Evolutionary conservation across 345 rosid genomes (phyloP).

Genomic region (Rhodamnia rubescens): DNA sequence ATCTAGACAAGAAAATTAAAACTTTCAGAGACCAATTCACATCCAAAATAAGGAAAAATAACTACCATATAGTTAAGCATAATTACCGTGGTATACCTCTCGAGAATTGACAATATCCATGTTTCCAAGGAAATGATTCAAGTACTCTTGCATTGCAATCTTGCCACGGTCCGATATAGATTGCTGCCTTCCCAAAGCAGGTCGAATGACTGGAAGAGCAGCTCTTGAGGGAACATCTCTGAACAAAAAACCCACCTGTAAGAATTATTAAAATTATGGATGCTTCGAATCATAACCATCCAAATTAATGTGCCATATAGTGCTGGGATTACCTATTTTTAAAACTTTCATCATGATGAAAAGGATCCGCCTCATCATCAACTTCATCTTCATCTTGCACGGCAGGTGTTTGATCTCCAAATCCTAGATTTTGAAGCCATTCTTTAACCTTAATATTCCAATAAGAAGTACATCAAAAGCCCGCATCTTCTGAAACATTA

Average conservation of each 20-base stretch:
- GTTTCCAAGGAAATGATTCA: conserved; percentile 89
- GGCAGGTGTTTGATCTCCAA: conserved; percentile 63
- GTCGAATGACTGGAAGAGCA: conserved; percentile 88
- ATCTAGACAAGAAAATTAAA: not conserved
- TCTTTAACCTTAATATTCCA: conserved; percentile 85
- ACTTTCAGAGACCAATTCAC: not conserved
- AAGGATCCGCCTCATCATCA: conserved; percentile 55
- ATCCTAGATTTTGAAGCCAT: conserved; percentile 99
- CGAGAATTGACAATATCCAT: conserved; percentile 89
- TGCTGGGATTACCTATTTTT: conserved; percentile 57
- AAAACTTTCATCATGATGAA: conserved; percentile 67
- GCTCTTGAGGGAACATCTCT: conserved; percentile 99
- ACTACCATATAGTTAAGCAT: not conserved
- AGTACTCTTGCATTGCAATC: conserved; percentile 91
- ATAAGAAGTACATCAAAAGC: conserved; percentile 36
- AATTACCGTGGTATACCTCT: conserved; percentile 48
- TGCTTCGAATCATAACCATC: not conserved
- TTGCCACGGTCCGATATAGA: conserved; percentile 86
- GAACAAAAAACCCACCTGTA: conserved; percentile 34
- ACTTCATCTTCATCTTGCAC: conserved; percentile 78
- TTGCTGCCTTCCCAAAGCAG: conserved; percentile 82
- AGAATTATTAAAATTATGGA: conserved; percentile 8
- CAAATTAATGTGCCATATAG: not conserved
- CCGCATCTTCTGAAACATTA: not conserved
- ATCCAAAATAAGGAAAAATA: not conserved